Evolutionary conservation across 768 basidiomycete genomes (phyloP), one percentile per base, ranked within the genome.

Genomic region (Heimioporus sp.): DNA sequence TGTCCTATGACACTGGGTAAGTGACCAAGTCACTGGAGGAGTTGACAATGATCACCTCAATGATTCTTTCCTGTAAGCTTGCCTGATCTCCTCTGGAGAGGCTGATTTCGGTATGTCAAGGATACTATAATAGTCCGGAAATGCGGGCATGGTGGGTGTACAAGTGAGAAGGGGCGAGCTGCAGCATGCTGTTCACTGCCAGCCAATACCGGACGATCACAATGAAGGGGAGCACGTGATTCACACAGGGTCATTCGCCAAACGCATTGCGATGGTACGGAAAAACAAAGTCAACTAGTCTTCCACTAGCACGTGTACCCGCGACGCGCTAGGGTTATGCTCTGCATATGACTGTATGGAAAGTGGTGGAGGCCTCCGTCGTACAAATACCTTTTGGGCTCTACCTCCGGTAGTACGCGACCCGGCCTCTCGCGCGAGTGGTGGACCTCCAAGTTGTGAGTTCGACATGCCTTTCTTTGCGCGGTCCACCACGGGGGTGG

Each of bases 31-130:
- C 46, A 36, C 19, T 31, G 54, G 5, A 17, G 19, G 35, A 42
- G 10, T 35, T 40, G 15, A 17, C 21, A 20, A 21, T 36, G 9
- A 21, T 45, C 53, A 85, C 88, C 76, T 87, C 46, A 92, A 66
- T 2, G 88, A 92, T 66, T 91, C 89, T 57, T 76, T 85, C 71
- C 82, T 87, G 72, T 92, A 92, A 0, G 86, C 90, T 57, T 83
- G 83, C 35, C 82, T 77, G 44, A 93, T 74, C 41, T 92, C 85
- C 28, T 92, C 87, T 17, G 78, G 69, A 1, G 82, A 81, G 11
- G 87, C 86, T 52, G 75, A 76, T 65, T 73, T 76, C 8, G 76
- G 57, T 15, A 90, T 59, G 52, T 60, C 59, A 44, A 92, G 74
- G 19, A 92, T 74, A 21, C 74, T 72, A 64, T 92, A 92, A 63